Percentiles rank a stretch among this genome's conserved stretches.
Conservation (phyloP, 2,329 filamentous ascomycete genomes). For the Fusarium nurragi region DNA sequence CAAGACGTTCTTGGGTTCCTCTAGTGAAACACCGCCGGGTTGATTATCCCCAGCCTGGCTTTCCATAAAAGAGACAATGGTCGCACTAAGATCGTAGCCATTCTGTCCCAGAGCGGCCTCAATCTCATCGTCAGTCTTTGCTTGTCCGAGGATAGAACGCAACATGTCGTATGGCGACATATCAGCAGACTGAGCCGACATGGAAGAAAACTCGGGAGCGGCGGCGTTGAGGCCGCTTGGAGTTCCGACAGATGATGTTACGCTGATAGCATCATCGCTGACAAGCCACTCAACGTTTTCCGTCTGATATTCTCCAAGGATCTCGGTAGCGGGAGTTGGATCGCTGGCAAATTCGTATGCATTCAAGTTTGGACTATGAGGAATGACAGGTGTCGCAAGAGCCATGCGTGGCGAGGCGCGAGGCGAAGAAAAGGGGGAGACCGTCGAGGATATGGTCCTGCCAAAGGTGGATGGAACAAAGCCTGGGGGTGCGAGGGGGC, state of each 20-base stretch:
- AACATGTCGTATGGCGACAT: constrained; percentile 99
- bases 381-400: constrained; percentile 88
- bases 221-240: constrained; percentile 79
- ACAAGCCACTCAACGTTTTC: constrained; percentile 98
- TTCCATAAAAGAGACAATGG: constrained; percentile 89
- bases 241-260: constrained; percentile 76
- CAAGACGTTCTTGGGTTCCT: constrained; percentile 73
- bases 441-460: constrained; percentile 79
- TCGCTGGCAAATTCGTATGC: constrained; percentile 94
- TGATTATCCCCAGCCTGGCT: constrained; percentile 56
- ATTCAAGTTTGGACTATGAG: constrained; percentile 92
- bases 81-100: constrained; percentile 92
- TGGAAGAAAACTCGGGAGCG: constrained; percentile 77
- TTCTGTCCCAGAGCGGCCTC: constrained; percentile 89
- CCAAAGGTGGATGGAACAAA: constrained; percentile 80
- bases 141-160: constrained; percentile 89
- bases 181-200: constrained; percentile 74
- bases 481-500: constrained; percentile 84
- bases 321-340: constrained; percentile 80
- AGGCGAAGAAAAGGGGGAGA: constrained; percentile 92
- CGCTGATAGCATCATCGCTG: constrained; percentile 83
- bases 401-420: constrained; percentile 91
- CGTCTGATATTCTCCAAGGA: constrained; percentile 88
- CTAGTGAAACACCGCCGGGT: constrained; percentile 48
- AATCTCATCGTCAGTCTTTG: constrained; percentile 92